Base-by-base conservation (phyloP, 1,284 basidiomycete genomes). In the Ganoderma lingzhi region DNA sequence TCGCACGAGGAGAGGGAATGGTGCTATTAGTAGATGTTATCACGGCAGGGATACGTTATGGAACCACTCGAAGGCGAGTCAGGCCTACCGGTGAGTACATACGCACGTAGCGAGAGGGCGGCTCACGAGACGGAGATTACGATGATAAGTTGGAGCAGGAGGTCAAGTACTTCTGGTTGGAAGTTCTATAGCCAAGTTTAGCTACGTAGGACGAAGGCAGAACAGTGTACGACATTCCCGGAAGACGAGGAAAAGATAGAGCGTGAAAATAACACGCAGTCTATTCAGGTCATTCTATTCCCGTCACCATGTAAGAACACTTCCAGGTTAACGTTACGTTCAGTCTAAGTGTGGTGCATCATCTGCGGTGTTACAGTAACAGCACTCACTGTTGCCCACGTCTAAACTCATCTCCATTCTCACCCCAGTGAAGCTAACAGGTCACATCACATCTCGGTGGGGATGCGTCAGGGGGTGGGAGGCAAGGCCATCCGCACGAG, bases 1-100 rank as follows among this genome's bases (percentile, higher is more conserved):
- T 55, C 48, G 53, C 30, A 55, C 53, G 53, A 55, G 23, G 32
- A 55, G n/a, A 55, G 53, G 48, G 3, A 9, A 51, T 51, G 48
- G 1, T 51, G 53, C 53, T 55, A 55, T 55, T 55, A 55, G 28
- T 55, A 55, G 30, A 55, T n/a, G n/a, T 30, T 17, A 15, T 55
- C 48, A 51, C 48, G 48, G 53, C 28, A 32, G 6, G 14, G 14
- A 55, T 55, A 32, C 53, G 23, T 14, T 32, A 32, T 55, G 53
- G 53, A 55, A 55, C 53, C 30, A 32, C 12, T 17, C 53, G 30
- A 32, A 55, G 28, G 30, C 28, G 28, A 30, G 53, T 55, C 1
- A 55, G 53, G 15, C 30, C 30, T 30, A 12, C 53, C 30, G 14
- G 53, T 1, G 28, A 10, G 53, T 15, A 6, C 53, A 23, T 23